Percentiles rank a stretch among this genome's conserved stretches.
These are phyloP conservation scores for Leccinum uliginosum DNA, from an alignment of 768 basidiomycete species.

Conservation along the genomic window DNA sequence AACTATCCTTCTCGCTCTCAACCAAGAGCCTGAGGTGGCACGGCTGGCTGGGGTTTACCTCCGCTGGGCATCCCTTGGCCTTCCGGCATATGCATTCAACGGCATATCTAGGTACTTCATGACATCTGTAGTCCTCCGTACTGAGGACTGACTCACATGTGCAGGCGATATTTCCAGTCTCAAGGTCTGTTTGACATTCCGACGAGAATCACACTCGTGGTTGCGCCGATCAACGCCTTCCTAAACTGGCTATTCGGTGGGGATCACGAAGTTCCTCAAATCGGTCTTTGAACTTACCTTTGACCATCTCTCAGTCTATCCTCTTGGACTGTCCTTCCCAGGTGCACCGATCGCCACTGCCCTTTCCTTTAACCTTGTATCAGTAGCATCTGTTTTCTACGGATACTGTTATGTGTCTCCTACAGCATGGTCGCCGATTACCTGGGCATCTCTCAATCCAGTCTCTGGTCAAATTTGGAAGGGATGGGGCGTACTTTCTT, in stretches of 20 bases:
- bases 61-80: conserved; percentile 67
- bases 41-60: conserved; percentile 73
- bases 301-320: conserved; percentile 27
- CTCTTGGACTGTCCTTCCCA: conserved; percentile 79
- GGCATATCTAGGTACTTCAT: conserved; percentile 43
- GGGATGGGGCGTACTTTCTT: conserved; percentile 61
- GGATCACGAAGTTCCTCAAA: conserved; percentile 6
- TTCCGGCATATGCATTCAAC: conserved; percentile 71
- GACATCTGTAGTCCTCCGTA: not conserved
- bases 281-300: not conserved
- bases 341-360: conserved; percentile 91
- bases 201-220: conserved; percentile 73
- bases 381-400: conserved; percentile 56
- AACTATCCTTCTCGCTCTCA: conserved; percentile 64
- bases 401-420: conserved; percentile 56
- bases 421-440: conserved; percentile 69
- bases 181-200: conserved; percentile 85
- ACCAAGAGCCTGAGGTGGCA: conserved; percentile 84
- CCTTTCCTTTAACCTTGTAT: conserved; percentile 84
- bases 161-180: conserved; percentile 61
- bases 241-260: conserved; percentile 83
- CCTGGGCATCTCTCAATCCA: conserved; percentile 35
- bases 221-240: conserved; percentile 81
- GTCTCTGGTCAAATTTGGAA: conserved; percentile 60
- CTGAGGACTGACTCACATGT: not conserved